Evolutionary conservation across 805 yeast genomes (phyloP).

Genomic region (Monosporozyma servazzii): DNA sequence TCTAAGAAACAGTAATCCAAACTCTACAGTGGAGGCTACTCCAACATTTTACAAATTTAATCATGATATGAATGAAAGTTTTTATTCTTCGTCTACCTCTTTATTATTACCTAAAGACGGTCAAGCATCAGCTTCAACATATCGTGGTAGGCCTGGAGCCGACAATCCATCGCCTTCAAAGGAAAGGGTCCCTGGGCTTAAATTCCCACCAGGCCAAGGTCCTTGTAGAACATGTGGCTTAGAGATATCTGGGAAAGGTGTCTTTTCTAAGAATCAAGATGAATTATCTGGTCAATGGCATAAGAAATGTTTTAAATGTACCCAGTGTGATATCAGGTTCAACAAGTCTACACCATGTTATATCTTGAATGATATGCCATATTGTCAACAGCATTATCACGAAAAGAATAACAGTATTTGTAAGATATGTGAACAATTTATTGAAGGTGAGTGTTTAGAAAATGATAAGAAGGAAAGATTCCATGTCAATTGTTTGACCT

Average conservation of each 20-base stretch:
- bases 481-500: constrained; percentile 65
- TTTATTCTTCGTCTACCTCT: constrained; percentile 1
- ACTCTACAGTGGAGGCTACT: constrained; percentile 4
- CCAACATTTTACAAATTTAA: constrained; percentile 20
- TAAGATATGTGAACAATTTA: constrained; percentile 59
- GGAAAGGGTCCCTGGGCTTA: constrained; percentile 1
- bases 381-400: constrained; percentile 74
- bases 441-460: constrained; percentile 87
- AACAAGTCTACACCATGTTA: constrained; percentile 62
- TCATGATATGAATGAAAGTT: neutral
- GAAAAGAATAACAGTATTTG: constrained; percentile 68
- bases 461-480: constrained; percentile 63
- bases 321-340: constrained; percentile 48
- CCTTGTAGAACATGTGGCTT: constrained; percentile 70
- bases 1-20: neutral
- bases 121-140: neutral
- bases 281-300: constrained; percentile 94
- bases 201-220: constrained; percentile 55
- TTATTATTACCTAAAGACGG: neutral
- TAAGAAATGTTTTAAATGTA: constrained; percentile 75
- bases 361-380: constrained; percentile 70
- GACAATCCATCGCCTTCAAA: neutral
- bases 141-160: neutral
- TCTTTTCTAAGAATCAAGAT: constrained; percentile 63
- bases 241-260: constrained; percentile 51